These are phyloP conservation scores for Wickerhamiella kazuoi DNA, from an alignment of 805 yeast species.

Conservation along the genomic window DNA sequence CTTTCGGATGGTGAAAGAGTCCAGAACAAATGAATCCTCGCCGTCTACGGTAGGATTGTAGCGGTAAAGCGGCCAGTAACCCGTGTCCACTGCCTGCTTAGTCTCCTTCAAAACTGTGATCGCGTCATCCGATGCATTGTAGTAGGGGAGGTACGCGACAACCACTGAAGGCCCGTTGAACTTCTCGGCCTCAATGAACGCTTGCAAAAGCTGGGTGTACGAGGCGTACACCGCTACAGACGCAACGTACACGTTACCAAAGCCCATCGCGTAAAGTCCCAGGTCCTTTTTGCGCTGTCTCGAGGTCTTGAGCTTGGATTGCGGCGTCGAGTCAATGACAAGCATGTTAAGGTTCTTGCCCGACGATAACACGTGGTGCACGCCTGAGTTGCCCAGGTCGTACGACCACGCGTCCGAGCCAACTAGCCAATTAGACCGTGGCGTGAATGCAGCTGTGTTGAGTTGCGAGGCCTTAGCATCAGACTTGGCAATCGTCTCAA, in stretches of 20 bases:
- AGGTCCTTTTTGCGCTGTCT: slow-evolving; percentile 62
- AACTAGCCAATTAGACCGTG: slow-evolving; percentile 56
- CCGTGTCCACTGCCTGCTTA: slow-evolving; percentile 74
- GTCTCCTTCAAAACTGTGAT: slow-evolving; percentile 69
- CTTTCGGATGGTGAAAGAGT: slow-evolving; percentile 64
- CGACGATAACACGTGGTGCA: slow-evolving; percentile 65
- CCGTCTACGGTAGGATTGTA: slow-evolving; percentile 47
- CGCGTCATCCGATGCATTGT: slow-evolving; percentile 34
- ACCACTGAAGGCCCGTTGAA: slow-evolving; percentile 84
- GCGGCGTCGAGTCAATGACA: slow-evolving; percentile 72
- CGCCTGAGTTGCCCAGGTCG: slow-evolving; percentile 81
- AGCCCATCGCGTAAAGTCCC: slow-evolving; percentile 89
- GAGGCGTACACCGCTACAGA: slow-evolving; percentile 88
- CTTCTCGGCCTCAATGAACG: slow-evolving; percentile 75
- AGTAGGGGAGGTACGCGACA: slow-evolving; percentile 73
- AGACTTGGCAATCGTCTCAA: slow-evolving; percentile 15
- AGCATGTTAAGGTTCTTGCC: slow-evolving; percentile 67
- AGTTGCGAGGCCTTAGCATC: slow-evolving; percentile 19
- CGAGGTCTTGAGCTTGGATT: slow-evolving; percentile 21
- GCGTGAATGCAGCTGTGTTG: slow-evolving; percentile 27
- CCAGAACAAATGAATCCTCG: slow-evolving; percentile 53
- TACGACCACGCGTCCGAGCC: slow-evolving; percentile 95
- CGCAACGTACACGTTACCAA: slow-evolving; percentile 77
- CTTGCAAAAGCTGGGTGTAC: slow-evolving; percentile 79
- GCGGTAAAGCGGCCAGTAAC: slow-evolving; percentile 93